Evolutionary conservation across 2,329 filamentous ascomycete species (phyloP).

Genomic region (Botrytis galanthina): DNA sequence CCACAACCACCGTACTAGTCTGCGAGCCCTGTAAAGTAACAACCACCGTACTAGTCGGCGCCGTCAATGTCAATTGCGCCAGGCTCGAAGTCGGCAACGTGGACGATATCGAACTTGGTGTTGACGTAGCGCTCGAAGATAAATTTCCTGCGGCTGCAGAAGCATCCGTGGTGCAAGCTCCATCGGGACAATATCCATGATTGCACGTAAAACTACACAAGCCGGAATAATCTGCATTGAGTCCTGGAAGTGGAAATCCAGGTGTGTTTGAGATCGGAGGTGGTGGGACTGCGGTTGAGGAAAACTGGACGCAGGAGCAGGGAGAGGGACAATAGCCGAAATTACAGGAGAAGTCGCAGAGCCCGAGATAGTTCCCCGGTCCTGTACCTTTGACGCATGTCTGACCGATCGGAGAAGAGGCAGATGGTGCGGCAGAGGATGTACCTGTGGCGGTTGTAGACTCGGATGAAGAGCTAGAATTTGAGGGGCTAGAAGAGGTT

Average conservation of each 20-base stretch:
- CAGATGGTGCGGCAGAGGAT: not conserved
- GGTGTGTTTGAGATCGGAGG: conserved; percentile 35
- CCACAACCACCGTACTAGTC: conserved; percentile 6
- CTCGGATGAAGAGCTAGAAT: not conserved
- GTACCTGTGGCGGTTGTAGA: not conserved
- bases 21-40: not conserved
- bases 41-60: conserved; percentile 13
- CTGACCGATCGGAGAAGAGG: conserved; percentile 12
- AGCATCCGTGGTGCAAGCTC: conserved; percentile 4
- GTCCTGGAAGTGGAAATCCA: conserved; percentile 40
- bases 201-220: conserved; percentile 48
- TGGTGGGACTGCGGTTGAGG: conserved; percentile 22
- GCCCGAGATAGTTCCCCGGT: conserved; percentile 40
- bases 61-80: not conserved
- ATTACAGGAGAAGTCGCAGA: conserved; percentile 39
- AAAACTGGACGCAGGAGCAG: conserved; percentile 30
- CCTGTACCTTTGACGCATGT: conserved; percentile 31
- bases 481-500: not conserved
- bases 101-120: not conserved
- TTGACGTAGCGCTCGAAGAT: not conserved
- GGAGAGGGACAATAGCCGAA: conserved; percentile 33
- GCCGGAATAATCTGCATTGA: conserved; percentile 43
- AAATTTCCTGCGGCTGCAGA: not conserved
- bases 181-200: conserved; percentile 42
- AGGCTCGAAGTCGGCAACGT: not conserved